A percentile compares a stretch with the other conserved stretches of the same genome.
phyloP scores from a whole-genome alignment of 345 rosid genomes.

The Hibiscus mutabilis region DNA sequence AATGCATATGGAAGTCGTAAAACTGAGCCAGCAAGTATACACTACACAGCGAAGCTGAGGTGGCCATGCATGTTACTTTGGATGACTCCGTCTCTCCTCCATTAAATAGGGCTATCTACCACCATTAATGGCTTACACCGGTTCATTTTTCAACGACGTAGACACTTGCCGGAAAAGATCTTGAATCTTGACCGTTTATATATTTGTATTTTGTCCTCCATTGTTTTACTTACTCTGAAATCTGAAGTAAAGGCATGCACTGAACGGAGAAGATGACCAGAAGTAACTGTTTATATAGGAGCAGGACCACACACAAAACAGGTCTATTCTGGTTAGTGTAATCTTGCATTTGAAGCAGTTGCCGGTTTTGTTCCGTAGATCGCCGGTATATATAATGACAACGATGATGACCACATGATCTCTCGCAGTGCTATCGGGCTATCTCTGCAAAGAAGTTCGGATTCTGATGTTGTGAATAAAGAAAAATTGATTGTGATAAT shows the following conservation, averaged over 20 bases:
- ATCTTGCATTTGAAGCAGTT: too few relatives aligned
- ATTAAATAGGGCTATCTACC: constrained; percentile 13
- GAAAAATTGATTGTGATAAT: too few relatives aligned
- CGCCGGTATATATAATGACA: too few relatives aligned
- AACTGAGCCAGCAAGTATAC: too few relatives aligned
- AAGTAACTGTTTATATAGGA: constrained; percentile 5
- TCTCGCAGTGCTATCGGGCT: too few relatives aligned
- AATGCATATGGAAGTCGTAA: too few relatives aligned
- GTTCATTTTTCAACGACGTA: background rate
- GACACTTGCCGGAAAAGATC: background rate
- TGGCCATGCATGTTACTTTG: constrained; percentile 4
- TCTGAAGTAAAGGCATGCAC: too few relatives aligned
- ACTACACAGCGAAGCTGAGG: background rate
- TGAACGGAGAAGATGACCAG: background rate
- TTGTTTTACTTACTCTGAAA: background rate
- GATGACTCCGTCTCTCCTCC: background rate
- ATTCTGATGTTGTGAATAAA: too few relatives aligned
- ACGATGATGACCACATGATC: too few relatives aligned
- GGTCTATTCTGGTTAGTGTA: too few relatives aligned
- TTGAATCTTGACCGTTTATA: background rate
- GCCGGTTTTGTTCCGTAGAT: too few relatives aligned
- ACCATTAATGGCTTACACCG: background rate
- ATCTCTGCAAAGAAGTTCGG: too few relatives aligned
- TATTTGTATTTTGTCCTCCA: background rate
- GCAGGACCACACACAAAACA: background rate